phyloP scores from a whole-genome alignment of 306 rosid species.

The Hippophae gyantsensis region DNA sequence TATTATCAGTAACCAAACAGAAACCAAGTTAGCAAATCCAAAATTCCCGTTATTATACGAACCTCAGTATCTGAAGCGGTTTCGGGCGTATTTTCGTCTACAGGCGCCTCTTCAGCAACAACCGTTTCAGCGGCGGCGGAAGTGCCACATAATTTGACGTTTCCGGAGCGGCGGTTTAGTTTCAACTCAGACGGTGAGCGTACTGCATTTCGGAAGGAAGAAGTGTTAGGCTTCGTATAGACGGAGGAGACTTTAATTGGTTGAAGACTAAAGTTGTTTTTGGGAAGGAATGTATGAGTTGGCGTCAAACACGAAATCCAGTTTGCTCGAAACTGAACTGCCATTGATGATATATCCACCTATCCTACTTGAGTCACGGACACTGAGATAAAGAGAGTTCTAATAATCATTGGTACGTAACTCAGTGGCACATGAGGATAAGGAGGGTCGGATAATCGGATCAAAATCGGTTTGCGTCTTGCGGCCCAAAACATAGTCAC shows the following conservation, averaged over 20 bases:
- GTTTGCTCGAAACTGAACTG: constrained; percentile 32
- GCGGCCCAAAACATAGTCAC: no score
- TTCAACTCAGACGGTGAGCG: constrained; percentile 14
- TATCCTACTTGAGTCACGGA: neutral
- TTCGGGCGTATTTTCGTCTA: constrained; percentile 9
- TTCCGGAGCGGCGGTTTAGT: constrained; percentile 1
- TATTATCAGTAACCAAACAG: constrained; percentile 6
- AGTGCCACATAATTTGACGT: constrained; percentile 14
- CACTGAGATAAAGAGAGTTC: neutral
- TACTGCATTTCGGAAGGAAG: constrained; percentile 4
- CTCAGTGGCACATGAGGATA: neutral
- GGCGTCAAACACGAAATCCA: constrained; percentile 16
- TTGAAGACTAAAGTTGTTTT: constrained; percentile 3
- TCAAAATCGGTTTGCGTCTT: no score
- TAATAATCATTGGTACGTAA: neutral
- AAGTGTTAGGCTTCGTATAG: constrained; percentile 14
- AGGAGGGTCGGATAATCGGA: no score
- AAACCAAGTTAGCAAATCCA: neutral
- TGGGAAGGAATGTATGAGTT: constrained; percentile 14
- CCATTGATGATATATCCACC: constrained; percentile 30
- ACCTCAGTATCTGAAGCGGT: constrained; percentile 33
- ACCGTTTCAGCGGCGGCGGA: constrained; percentile 30
- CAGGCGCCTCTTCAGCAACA: constrained; percentile 22
- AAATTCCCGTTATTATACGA: neutral
- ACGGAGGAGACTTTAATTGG: constrained; percentile 7